A percentile compares a stretch with the other conserved stretches of the same genome.
Conservation (phyloP, 306 rosid species). For the Cyclanthera cordifolia region DNA sequence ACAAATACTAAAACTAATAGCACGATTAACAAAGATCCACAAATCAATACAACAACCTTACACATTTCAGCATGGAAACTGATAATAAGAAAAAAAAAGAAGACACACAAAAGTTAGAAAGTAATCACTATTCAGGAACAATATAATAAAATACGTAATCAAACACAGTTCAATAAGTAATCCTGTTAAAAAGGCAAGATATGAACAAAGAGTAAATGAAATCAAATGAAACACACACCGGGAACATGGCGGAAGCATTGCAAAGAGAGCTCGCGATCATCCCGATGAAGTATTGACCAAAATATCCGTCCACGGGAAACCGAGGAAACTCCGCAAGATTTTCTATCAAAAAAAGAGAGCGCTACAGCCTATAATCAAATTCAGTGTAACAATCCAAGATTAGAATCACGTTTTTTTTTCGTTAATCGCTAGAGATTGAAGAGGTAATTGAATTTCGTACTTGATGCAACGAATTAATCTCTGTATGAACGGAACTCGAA, state of each 20-base stretch:
- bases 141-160: background rate
- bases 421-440: background rate
- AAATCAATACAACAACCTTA: background rate
- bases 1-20: background rate
- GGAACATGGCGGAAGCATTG: conserved; percentile 7
- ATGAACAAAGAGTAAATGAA: background rate
- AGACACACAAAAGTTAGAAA: background rate
- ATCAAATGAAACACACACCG: conserved; percentile 3
- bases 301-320: background rate
- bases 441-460: background rate
- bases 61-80: background rate
- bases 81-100: background rate
- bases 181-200: background rate
- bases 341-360: background rate
- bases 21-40: background rate
- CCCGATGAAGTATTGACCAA: background rate
- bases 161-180: background rate
- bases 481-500: background rate
- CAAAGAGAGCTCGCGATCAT: conserved; percentile 15
- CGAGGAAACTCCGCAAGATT: background rate
- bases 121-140: background rate
- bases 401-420: background rate
- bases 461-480: background rate
- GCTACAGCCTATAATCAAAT: background rate
- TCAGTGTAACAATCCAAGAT: background rate